phyloP scores from a whole-genome alignment of 2,329 filamentous ascomycete species.

The Aspergillus proliferans region DNA sequence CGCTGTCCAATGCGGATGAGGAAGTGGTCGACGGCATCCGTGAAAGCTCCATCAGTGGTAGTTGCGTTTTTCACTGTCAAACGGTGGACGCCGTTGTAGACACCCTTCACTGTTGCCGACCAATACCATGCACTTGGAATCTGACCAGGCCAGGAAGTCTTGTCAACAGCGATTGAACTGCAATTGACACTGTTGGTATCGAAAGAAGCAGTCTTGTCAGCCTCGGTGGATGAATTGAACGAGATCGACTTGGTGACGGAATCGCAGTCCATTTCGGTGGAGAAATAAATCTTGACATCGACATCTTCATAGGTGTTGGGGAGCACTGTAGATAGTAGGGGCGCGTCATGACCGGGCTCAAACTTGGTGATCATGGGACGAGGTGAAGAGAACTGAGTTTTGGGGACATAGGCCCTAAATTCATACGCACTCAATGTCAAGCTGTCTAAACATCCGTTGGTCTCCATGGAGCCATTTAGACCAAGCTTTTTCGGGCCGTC shows the following conservation, averaged over 20 bases:
- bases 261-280: constrained; percentile 56
- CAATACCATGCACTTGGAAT: constrained; percentile 52
- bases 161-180: constrained; percentile 29
- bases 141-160: constrained; percentile 42
- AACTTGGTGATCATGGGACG: constrained; percentile 56
- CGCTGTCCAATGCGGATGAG: constrained; percentile 53
- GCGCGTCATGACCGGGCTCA: constrained; percentile 55
- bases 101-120: constrained; percentile 47
- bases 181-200: constrained; percentile 44
- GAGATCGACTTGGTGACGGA: constrained; percentile 45
- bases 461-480: constrained; percentile 41
- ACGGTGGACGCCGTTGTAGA: constrained; percentile 56
- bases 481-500: constrained; percentile 41
- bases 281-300: constrained; percentile 53
- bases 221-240: constrained; percentile 49
- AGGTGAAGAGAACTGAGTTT: constrained; percentile 45
- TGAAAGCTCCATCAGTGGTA: constrained; percentile 38
- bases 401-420: constrained; percentile 56
- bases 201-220: constrained; percentile 39
- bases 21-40: constrained; percentile 54
- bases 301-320: constrained; percentile 40
- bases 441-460: constrained; percentile 51
- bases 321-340: constrained; percentile 45
- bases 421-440: constrained; percentile 52
- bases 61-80: constrained; percentile 53